Conservation (phyloP, 2,329 filamentous ascomycete genomes). For the Trichoderma hamatum region DNA sequence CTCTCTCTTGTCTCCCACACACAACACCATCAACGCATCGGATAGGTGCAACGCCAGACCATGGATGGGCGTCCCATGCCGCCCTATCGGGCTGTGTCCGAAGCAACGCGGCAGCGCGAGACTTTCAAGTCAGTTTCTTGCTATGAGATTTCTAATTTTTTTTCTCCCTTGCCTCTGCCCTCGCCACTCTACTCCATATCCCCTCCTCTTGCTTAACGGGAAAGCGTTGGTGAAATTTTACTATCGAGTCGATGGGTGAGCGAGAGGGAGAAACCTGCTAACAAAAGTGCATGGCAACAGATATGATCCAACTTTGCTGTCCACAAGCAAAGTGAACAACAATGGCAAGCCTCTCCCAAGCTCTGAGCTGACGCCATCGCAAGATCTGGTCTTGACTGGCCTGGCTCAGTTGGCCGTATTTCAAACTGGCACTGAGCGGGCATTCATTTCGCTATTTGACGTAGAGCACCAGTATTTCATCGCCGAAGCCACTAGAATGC, state of each 20-base stretch:
- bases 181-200: not conserved
- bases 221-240: not conserved
- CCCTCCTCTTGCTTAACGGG: not conserved
- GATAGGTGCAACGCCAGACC: constrained; percentile 8
- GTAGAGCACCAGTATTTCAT: constrained; percentile 49
- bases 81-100: constrained; percentile 23
- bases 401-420: constrained; percentile 52
- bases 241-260: not conserved
- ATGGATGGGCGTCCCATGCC: constrained; percentile 25
- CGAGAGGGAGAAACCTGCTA: not conserved
- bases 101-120: constrained; percentile 27
- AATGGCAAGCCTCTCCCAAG: constrained; percentile 15
- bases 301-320: constrained; percentile 24
- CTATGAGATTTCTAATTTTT: not conserved
- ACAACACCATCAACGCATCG: constrained; percentile 9
- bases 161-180: not conserved
- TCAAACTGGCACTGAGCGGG: constrained; percentile 45
- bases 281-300: not conserved
- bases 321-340: constrained; percentile 12
- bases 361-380: constrained; percentile 31
- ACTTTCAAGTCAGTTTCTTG: constrained; percentile 26
- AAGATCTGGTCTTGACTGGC: constrained; percentile 45
- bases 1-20: not conserved
- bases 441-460: constrained; percentile 53
- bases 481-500: constrained; percentile 48